Evolutionary conservation across 2,329 filamentous ascomycete genomes (phyloP), one percentile per base, ranked within the genome.

Genomic region (Fusarium nematophilum): DNA sequence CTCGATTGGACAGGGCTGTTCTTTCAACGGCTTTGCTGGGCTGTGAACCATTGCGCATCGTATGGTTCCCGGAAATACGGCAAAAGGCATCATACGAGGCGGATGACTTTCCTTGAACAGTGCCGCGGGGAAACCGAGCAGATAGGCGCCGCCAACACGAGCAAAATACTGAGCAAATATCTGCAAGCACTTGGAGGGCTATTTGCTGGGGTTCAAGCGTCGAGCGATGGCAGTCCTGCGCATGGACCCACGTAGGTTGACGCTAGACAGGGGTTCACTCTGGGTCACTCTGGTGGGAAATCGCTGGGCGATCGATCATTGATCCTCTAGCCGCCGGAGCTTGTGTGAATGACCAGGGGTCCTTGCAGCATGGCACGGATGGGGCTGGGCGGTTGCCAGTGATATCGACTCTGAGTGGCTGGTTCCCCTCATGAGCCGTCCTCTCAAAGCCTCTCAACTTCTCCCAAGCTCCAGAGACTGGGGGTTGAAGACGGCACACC

Each of bases 261-360:
- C 21, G 30, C 52, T 44, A 53, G 50, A 48, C 51, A 48, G n/a
- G 51, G 51, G 30, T 27, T n/a, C n/a, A n/a, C n/a, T n/a, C n/a
- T n/a, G n/a, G n/a, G n/a, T n/a, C n/a, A n/a, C n/a, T n/a, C 10
- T 29, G 31, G 9, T 15, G 31, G 23, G 23, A 36, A 39, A 52
- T 29, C 38, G 29, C 38, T 52, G 29, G 40, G 17, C 40, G 30
- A 34, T 44, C 15, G 17, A 15, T 64, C 21, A 59, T 56, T 61
- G 62, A 52, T 9, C 8, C 44, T 62, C 44, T 64, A 60, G 39
- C 61, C 61, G 61, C 58, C 59, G 53, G n/a, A 43, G 47, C 42
- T 62, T 13, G 33, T 62, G 54, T 62, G 58, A 62, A 59, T 30
- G 13, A 27, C 17, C 7, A 33, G 58, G 60, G 54, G 29, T 15